Base-by-base conservation (phyloP, 441 rosid species). In the Euphorbia celastroides region DNA sequence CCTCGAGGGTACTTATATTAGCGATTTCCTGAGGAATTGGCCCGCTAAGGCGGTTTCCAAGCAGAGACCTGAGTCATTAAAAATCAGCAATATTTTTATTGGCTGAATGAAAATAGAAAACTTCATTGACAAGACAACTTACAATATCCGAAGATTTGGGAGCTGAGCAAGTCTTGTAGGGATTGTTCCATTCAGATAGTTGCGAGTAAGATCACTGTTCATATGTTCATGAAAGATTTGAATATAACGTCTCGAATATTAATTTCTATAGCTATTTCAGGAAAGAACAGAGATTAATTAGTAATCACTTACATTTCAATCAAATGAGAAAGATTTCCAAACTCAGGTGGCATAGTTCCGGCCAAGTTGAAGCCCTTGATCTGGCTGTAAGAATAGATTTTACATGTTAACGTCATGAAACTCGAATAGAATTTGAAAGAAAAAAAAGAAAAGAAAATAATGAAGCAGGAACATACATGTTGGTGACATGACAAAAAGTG, bases 141-240 rank as follows among this genome's bases (percentile, higher is more conserved):
- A 92, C 96, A 88, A 2, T 56, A 0, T 75, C 5, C 41, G 32
- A 32, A 94, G 90, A 14, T 72, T 75, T 17, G 86, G 82, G 17
- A 88, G 81, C 60, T 16, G 75, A 62, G 81, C 74, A 51, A 94
- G 72, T 31, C 72, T 85, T 10, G 70, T n/a, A 9, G 97, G 98
- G 5, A 94, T 79, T 22, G 94, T 42, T 75, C 99, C 99, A 69
- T 19, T 86, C 50, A 94, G 63, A 66, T 76, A 88, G 82, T 92
- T 94, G 62, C 86, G 89, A 12, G 76, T 59, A 42, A 94, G 80
- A 79, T 94, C 89, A 17, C 97, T 94, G 85, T 68, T n/a, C n/a
- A n/a, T n/a, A n/a, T 19, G 19, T 46, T 14, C 22, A 48, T 48
- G 20, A 48, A 48, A 48, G 7, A 48, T 48, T 17, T n/a, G n/a